Conservation (phyloP, 495 filamentous ascomycete species). For the Aspergillus baeticus region DNA sequence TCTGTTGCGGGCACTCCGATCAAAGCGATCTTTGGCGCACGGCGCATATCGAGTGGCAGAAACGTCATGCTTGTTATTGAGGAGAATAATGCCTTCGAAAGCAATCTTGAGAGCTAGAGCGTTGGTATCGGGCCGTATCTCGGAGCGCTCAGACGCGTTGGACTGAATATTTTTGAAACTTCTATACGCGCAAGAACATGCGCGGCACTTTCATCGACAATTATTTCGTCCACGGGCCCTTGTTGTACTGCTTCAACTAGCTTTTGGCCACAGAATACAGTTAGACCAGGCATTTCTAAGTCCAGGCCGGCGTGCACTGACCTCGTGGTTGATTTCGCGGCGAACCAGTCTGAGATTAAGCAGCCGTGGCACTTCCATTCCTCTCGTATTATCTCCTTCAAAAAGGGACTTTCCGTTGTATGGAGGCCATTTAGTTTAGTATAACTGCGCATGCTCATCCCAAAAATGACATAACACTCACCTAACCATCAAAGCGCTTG, state of each 20-base stretch:
- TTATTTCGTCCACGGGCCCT: not conserved
- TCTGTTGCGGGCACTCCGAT: constrained; percentile 1
- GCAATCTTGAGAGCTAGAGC: not conserved
- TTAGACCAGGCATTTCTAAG: constrained; percentile 59
- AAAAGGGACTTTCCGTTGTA: not conserved
- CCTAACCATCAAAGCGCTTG: not conserved
- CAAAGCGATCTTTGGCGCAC: not conserved
- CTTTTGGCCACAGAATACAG: constrained; percentile 11
- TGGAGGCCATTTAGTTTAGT: constrained; percentile 4
- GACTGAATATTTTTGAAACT: not conserved
- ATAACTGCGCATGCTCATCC: not conserved
- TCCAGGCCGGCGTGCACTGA: constrained; percentile 53
- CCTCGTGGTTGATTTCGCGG: constrained; percentile 26
- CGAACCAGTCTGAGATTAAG: constrained; percentile 4
- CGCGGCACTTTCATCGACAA: not conserved
- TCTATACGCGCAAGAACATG: not conserved
- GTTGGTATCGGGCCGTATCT: not conserved
- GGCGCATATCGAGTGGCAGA: constrained; percentile 1
- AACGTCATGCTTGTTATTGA: too few relatives aligned
- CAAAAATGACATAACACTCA: not conserved
- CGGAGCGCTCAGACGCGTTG: not conserved
- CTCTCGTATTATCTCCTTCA: not conserved
- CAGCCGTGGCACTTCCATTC: constrained; percentile 4
- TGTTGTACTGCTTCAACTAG: not conserved
- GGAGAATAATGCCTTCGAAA: not conserved